Conservation (phyloP, 2,329 filamentous ascomycete genomes). For the Chaetomium sp. region DNA sequence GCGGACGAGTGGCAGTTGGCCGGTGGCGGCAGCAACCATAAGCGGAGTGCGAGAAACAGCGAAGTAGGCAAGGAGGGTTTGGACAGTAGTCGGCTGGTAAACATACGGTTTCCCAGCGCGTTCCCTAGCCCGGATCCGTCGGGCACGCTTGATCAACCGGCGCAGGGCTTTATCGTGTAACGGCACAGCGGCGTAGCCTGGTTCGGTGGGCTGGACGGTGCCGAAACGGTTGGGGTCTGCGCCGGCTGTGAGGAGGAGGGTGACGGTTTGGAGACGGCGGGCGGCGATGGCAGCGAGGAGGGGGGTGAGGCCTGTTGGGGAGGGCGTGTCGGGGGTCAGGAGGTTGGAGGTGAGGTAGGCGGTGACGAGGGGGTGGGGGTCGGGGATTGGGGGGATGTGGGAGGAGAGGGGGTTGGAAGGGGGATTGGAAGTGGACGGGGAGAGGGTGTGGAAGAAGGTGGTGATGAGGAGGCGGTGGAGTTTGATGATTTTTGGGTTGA, state of each 20-base stretch:
- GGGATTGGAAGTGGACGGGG: constrained; percentile 12
- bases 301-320: constrained; percentile 28
- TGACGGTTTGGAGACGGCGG: constrained; percentile 29
- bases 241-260: constrained; percentile 31
- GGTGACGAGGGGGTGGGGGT: constrained; percentile 17
- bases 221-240: constrained; percentile 30
- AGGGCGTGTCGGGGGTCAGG: constrained; percentile 34
- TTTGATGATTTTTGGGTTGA: no score
- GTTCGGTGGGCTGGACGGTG: constrained; percentile 21
- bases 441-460: constrained; percentile 28
- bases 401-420: constrained; percentile 18
- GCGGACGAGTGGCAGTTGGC: constrained; percentile 36
- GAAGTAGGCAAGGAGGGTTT: no score
- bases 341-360: constrained; percentile 30
- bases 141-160: no score
- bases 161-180: no score
- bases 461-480: constrained; percentile 20
- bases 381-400: no score
- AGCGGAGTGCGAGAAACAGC: constrained; percentile 34
- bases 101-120: no score
- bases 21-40: constrained; percentile 36
- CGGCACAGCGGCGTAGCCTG: not conserved
- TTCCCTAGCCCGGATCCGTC: no score
- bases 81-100: no score
- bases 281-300: constrained; percentile 32